These are phyloP conservation scores for Trypanosoma congolense DNA, from an alignment of 208 protist genomes.

Conservation along the genomic window DNA sequence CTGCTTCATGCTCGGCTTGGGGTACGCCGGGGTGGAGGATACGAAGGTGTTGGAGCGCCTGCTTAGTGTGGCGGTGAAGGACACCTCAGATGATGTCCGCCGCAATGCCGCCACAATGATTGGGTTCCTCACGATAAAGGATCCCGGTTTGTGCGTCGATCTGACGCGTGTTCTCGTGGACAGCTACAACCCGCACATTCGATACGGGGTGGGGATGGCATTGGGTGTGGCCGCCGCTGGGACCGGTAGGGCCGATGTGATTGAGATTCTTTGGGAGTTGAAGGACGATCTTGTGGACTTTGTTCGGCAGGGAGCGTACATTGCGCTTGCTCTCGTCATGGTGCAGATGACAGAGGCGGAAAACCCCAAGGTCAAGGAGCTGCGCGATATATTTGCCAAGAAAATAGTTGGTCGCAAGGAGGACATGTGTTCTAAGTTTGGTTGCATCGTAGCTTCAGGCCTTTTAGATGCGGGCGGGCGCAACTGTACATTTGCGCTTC, in stretches of 20 bases:
- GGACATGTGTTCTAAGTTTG: slow-evolving; percentile 95
- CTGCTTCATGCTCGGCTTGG: slow-evolving; percentile 96
- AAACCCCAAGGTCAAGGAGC: slow-evolving; percentile 86
- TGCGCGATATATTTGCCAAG: slow-evolving; percentile 66
- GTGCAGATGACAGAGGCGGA: slow-evolving; percentile 91
- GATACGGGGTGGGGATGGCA: slow-evolving; percentile 96
- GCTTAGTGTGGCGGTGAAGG: slow-evolving; percentile 96
- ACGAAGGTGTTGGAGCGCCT: slow-evolving; percentile 92
- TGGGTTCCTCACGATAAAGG: slow-evolving; percentile 96
- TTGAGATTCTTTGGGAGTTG: slow-evolving; percentile 94
- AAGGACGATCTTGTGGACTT: slow-evolving; percentile 94
- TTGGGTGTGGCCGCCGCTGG: slow-evolving; percentile 97
- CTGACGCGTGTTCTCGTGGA: slow-evolving; percentile 86
- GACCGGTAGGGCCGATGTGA: slow-evolving; percentile 89
- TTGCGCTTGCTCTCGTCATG: slow-evolving; percentile 96
- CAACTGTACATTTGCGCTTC: slow-evolving; percentile 96
- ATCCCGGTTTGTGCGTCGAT: slow-evolving; percentile 90
- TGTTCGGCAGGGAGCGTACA: slow-evolving; percentile 96
- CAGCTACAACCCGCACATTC: slow-evolving; percentile 98
- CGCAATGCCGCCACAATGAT: slow-evolving; percentile 97
- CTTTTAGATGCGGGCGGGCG: slow-evolving; percentile 97
- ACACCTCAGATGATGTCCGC: slow-evolving; percentile 98
- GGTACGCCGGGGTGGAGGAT: slow-evolving; percentile 96
- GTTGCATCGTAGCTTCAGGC: slow-evolving; percentile 95
- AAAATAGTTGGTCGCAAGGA: slow-evolving; percentile 92